phyloP scores from a whole-genome alignment of 2,329 filamentous ascomycete genomes.

The Thelonectria rubi region DNA sequence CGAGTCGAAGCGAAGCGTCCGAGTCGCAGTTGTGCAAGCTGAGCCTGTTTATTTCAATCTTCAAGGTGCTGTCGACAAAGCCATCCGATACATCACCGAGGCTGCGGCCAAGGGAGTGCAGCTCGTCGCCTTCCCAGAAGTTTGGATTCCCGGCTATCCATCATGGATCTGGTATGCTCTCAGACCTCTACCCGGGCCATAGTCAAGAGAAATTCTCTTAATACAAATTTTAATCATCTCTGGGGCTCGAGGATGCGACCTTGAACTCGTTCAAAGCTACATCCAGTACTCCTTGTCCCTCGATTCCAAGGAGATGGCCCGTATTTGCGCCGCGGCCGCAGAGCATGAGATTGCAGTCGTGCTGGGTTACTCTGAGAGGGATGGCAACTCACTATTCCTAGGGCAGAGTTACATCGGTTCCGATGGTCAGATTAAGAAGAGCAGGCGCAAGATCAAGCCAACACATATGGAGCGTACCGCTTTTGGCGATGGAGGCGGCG shows the following conservation, averaged over 20 bases:
- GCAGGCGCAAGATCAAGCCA: conserved; percentile 61
- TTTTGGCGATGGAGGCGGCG: conserved; percentile 55
- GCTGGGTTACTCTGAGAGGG: conserved; percentile 54
- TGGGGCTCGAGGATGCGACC: too few species aligned
- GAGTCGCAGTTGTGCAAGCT: conserved; percentile 40
- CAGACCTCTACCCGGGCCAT: too few species aligned
- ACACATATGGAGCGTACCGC: conserved; percentile 61
- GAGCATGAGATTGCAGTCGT: conserved; percentile 55
- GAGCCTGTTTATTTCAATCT: conserved; percentile 42
- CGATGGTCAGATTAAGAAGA: conserved; percentile 50
- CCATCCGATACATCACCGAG: conserved; percentile 46
- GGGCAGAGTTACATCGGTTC: conserved; percentile 53
- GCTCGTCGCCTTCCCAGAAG: conserved; percentile 54
- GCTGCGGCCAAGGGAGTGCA: conserved; percentile 45
- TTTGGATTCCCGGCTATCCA: conserved; percentile 57
- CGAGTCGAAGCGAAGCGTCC: too few species aligned
- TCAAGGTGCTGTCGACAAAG: conserved; percentile 48
- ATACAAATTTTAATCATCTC: too few species aligned
- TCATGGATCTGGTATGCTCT: conserved; percentile 47
- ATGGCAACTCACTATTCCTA: conserved; percentile 53
- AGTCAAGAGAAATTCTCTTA: too few species aligned
- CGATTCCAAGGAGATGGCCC: conserved; percentile 54
- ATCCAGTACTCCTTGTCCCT: too few species aligned
- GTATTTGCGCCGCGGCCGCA: conserved; percentile 55
- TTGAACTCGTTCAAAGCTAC: too few species aligned